phyloP scores from a whole-genome alignment of 768 basidiomycete genomes.

The Dendrothele bispora region DNA sequence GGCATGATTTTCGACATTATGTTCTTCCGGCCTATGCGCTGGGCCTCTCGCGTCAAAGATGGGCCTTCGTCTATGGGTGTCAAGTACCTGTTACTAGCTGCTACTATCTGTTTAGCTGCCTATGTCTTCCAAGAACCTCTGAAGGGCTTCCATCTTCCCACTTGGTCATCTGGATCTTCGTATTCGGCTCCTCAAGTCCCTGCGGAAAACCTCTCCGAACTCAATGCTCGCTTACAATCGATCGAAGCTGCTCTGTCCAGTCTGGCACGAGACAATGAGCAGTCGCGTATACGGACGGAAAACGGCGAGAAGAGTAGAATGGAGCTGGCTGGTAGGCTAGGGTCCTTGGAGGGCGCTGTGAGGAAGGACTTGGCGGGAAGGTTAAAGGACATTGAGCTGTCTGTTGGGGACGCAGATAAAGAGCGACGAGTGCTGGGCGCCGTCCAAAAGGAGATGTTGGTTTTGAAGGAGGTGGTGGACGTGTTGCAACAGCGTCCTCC shows the following conservation, averaged over 20 bases:
- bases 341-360: slow-evolving; percentile 55
- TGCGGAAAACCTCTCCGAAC: slow-evolving; percentile 63
- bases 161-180: slow-evolving; percentile 26
- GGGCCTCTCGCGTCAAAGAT: slow-evolving; percentile 32
- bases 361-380: slow-evolving; percentile 39
- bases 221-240: slow-evolving; percentile 58
- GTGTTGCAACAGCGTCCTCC: slow-evolving; percentile 24
- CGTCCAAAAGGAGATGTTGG: slow-evolving; percentile 57
- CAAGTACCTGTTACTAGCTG: slow-evolving; percentile 43
- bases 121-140: slow-evolving; percentile 42
- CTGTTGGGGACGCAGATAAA: slow-evolving; percentile 29
- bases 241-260: slow-evolving; percentile 65
- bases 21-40: slow-evolving; percentile 46
- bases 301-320: slow-evolving; percentile 48
- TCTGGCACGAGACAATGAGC: slow-evolving; percentile 56
- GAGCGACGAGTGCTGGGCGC: slow-evolving; percentile 35
- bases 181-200: slow-evolving; percentile 61
- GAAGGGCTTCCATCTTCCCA: slow-evolving; percentile 28
- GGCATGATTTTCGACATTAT: slow-evolving; percentile 50
- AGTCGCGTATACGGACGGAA: slow-evolving; percentile 49
- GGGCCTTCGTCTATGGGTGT: slow-evolving; percentile 31
- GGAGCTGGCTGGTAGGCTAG: slow-evolving; percentile 56
- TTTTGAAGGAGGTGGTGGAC: slow-evolving; percentile 43
- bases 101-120: slow-evolving; percentile 39
- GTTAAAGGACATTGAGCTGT: slow-evolving; percentile 52